Conservation (phyloP, 2,329 filamentous ascomycete genomes). For the Chrysoporthe deuterocubensis region DNA sequence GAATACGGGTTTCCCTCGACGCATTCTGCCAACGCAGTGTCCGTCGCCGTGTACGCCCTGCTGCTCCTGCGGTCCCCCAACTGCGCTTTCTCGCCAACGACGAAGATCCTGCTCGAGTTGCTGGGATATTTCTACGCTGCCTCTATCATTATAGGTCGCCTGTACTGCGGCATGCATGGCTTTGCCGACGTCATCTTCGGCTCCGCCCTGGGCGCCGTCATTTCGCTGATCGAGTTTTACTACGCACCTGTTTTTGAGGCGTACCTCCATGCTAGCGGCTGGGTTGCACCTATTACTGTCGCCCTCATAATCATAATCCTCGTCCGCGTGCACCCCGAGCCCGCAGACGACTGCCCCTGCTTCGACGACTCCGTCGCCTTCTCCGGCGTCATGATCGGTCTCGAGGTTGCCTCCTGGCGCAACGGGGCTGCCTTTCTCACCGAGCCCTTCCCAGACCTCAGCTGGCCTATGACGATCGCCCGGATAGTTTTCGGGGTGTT, state of each 20-base stretch:
- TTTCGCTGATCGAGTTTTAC: constrained; percentile 63
- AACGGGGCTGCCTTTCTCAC: constrained; percentile 61
- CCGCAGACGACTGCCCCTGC: constrained; percentile 94
- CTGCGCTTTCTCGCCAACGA: constrained; percentile 62
- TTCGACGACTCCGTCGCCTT: constrained; percentile 97
- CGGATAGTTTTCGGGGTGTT: constrained; percentile 81
- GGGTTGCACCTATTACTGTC: constrained; percentile 66
- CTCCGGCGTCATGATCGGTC: constrained; percentile 84
- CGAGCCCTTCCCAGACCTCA: constrained; percentile 55
- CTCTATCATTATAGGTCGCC: constrained; percentile 86
- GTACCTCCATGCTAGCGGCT: constrained; percentile 69
- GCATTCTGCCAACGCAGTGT: constrained; percentile 95
- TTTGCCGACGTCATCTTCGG: constrained; percentile 90
- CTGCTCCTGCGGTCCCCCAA: constrained; percentile 69
- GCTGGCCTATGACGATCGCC: constrained; percentile 63
- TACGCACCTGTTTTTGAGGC: constrained; percentile 67
- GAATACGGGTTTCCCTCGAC: constrained; percentile 98
- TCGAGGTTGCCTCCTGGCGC: constrained; percentile 84
- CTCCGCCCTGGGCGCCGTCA: constrained; percentile 72
- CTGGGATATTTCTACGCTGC: constrained; percentile 82
- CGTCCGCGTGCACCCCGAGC: constrained; percentile 90
- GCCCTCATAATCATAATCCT: constrained; percentile 72
- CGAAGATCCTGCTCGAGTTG: constrained; percentile 66
- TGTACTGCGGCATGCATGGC: constrained; percentile 99
- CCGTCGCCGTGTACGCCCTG: constrained; percentile 84